Evolutionary conservation across 768 basidiomycete genomes (phyloP).

Genomic region (Pulveroboletus frians): DNA sequence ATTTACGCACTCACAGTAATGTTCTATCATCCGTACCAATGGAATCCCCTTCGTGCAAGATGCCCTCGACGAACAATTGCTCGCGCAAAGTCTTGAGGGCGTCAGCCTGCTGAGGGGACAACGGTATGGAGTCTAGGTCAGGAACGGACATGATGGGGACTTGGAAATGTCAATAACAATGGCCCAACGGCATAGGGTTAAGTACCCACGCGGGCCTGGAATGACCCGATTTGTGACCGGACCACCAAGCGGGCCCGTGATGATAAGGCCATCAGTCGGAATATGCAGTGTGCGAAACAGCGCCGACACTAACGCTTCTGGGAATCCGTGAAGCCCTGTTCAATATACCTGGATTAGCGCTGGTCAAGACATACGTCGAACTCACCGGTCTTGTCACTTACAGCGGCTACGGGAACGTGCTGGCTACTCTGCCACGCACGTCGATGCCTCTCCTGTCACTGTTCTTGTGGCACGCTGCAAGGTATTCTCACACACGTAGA

Average conservation of each 20-base stretch:
- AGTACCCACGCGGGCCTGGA: background rate
- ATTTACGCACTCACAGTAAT: slow-evolving; percentile 43
- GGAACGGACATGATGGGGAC: slow-evolving; percentile 11
- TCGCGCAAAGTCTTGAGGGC: slow-evolving; percentile 47
- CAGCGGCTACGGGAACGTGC: background rate
- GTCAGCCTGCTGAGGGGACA: slow-evolving; percentile 31
- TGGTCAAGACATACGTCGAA: background rate
- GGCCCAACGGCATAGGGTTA: no score
- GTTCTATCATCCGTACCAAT: slow-evolving; percentile 59
- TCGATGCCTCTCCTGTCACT: background rate
- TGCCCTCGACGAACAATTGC: slow-evolving; percentile 46
- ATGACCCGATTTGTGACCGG: slow-evolving; percentile 1
- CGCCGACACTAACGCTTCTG: background rate
- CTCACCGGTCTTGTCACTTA: background rate
- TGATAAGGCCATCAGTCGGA: background rate
- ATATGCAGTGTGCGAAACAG: background rate
- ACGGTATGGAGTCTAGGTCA: background rate
- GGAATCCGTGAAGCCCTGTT: background rate
- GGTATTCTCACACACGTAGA: no score
- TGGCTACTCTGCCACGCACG: background rate
- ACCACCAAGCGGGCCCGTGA: background rate
- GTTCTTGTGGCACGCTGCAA: background rate
- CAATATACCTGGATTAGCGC: background rate
- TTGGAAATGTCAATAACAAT: background rate
- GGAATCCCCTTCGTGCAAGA: slow-evolving; percentile 55